A percentile compares a stretch with the other conserved stretches of the same genome.
phyloP scores from a whole-genome alignment of 2,329 filamentous ascomycete species.

The Aspergillus floridensis region DNA sequence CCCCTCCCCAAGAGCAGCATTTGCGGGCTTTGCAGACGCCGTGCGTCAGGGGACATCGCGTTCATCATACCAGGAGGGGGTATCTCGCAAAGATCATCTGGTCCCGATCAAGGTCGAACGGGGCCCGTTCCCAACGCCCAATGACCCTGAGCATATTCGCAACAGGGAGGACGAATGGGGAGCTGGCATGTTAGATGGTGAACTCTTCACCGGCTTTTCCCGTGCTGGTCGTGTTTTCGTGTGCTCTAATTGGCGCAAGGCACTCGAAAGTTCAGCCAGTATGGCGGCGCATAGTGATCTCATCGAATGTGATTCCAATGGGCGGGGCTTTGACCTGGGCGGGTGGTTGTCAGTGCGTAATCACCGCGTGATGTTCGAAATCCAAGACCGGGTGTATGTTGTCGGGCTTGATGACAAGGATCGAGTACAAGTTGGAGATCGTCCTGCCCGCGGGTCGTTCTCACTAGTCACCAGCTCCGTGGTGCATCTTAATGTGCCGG shows the following conservation, averaged over 20 bases:
- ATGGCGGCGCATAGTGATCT: constrained; percentile 31
- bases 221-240: constrained; percentile 44
- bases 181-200: constrained; percentile 44
- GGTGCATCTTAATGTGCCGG: constrained; percentile 41
- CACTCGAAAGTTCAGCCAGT: constrained; percentile 28
- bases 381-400: constrained; percentile 45
- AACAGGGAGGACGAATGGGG: constrained; percentile 48
- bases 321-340: constrained; percentile 44
- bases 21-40: constrained; percentile 22
- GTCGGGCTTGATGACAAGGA: constrained; percentile 40
- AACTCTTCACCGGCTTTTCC: constrained; percentile 46
- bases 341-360: constrained; percentile 48
- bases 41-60: constrained; percentile 23
- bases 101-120: constrained; percentile 26
- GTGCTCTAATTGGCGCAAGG: constrained; percentile 45
- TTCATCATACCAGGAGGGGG: constrained; percentile 16
- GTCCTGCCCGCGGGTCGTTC: constrained; percentile 28
- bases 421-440: constrained; percentile 21
- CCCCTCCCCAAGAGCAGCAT: constrained; percentile 16
- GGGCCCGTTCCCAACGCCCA: constrained; percentile 27
- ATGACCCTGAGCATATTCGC: constrained; percentile 24
- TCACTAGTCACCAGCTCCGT: constrained; percentile 37
- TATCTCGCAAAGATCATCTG: constrained; percentile 26
- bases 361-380: constrained; percentile 45
- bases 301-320: constrained; percentile 44